These are phyloP conservation scores for Trypanosoma congolense DNA, from an alignment of 208 protist genomes.

Conservation along the genomic window DNA sequence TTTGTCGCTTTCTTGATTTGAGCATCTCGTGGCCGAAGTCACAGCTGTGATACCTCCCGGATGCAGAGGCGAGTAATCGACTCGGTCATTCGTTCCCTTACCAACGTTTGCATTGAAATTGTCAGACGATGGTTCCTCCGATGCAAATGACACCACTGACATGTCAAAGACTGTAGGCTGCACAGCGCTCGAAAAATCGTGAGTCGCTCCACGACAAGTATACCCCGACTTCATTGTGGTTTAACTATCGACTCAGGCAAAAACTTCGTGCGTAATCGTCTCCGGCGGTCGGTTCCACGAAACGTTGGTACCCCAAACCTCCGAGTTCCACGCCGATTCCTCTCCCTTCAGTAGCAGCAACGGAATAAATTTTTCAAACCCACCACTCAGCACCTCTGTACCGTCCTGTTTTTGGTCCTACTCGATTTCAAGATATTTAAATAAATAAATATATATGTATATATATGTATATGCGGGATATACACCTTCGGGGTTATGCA, in stretches of 20 bases:
- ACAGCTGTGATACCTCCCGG: too few relatives aligned
- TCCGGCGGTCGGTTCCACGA: too few relatives aligned
- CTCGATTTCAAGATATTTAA: not conserved
- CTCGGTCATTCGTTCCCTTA: not conserved
- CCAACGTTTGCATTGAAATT: not conserved
- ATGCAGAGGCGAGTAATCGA: not conserved
- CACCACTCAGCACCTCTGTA: too few relatives aligned
- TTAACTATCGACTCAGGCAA: not conserved
- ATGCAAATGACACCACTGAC: not conserved
- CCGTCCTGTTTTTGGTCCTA: too few relatives aligned
- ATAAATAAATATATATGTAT: conserved; percentile 12
- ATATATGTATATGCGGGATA: not conserved
- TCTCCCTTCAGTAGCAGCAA: too few relatives aligned
- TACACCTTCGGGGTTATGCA: not conserved
- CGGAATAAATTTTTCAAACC: too few relatives aligned
- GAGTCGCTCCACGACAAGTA: not conserved
- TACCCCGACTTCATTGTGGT: not conserved
- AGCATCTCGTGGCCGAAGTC: too few relatives aligned
- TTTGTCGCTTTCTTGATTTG: not conserved
- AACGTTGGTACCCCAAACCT: too few relatives aligned
- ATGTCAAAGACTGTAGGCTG: not conserved
- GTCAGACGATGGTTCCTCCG: not conserved
- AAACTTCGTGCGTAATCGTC: not conserved
- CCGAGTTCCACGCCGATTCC: too few relatives aligned
- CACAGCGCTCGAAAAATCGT: not conserved